phyloP scores from a whole-genome alignment of 2,329 filamentous ascomycete genomes.

The Colletotrichum gloeosporioides region DNA sequence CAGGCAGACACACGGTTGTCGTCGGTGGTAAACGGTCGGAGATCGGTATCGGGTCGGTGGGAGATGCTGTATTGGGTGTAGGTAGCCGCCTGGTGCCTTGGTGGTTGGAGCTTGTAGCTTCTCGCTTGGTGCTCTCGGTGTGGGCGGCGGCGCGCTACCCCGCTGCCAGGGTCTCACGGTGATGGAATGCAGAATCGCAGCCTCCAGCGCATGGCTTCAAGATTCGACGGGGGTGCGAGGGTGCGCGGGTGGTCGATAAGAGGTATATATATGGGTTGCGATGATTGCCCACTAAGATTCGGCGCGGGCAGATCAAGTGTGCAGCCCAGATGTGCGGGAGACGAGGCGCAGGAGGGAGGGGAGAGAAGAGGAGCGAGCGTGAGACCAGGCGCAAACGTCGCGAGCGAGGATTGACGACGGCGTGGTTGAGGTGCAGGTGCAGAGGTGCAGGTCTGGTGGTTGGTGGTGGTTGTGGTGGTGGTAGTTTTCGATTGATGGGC shows the following conservation, averaged over 20 bases:
- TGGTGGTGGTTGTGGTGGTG: neutral
- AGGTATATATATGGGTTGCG: neutral
- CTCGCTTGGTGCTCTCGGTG: neutral
- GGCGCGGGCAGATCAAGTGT: neutral
- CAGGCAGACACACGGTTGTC: neutral
- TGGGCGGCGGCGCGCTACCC: slow-evolving; percentile 14
- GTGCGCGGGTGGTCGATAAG: neutral
- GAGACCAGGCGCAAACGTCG: neutral
- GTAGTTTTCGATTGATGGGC: neutral
- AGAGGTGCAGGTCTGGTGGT: neutral
- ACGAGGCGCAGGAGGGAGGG: neutral
- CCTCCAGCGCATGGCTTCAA: slow-evolving; percentile 19
- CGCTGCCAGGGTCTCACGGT: slow-evolving; percentile 22
- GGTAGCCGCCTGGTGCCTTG: neutral
- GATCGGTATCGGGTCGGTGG: slow-evolving; percentile 14
- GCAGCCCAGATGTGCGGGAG: neutral
- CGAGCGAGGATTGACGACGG: neutral
- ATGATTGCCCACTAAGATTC: neutral
- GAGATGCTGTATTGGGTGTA: slow-evolving; percentile 17
- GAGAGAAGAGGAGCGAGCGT: neutral
- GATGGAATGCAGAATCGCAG: slow-evolving; percentile 20
- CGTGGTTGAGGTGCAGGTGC: neutral
- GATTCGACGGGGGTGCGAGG: neutral
- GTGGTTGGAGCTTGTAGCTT: neutral
- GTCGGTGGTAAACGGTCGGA: slow-evolving; percentile 15